Base-by-base conservation (phyloP, 1,284 basidiomycete genomes). In the Hymenochaete sp. region DNA sequence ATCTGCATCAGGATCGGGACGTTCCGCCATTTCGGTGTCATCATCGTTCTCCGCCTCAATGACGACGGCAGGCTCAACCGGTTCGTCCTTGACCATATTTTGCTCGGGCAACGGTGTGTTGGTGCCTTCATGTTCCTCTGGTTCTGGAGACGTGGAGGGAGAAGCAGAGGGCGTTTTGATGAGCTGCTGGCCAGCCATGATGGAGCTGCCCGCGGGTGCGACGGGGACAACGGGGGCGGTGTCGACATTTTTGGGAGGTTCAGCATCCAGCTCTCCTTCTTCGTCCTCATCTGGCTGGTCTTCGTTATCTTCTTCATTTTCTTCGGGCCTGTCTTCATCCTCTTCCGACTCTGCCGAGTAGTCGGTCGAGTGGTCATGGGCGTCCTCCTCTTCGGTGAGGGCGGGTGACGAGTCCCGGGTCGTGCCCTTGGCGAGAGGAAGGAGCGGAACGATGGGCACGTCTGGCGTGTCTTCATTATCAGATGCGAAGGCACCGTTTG, bases 111-210 rank as follows among this genome's bases (percentile, higher is more conserved):
- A 6, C 10, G 48, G 55, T 29, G 57, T 51, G 29, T 49, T 52
- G 29, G 38, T 45, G 29, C 32, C 36, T 32, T 38, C 39, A 26
- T 44, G 25, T 35, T 52, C 47, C 13, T 55, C 54, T 6, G 55
- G 61, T 19, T 57, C 59, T 24, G 69, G 70, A 9, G 70, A 67
- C 0, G 67, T 65, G 9, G 71, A 70, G 32, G 65, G 57, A 1
- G 65, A 75, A 3, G 59, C 56, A 3, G 64, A 58, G 0, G 65
- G 65, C 16, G 68, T 62, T n/a, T 62, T 61, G 19, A 73, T 56
- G 38, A 72, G 59, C 16, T 60, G 56, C 2, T 68, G 63, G n/a
- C 68, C 68, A 2, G 69, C 72, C 67, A 73, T 73, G 45, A 75
- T 74, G 7, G 71, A 73, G 5, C 68, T 68, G 10, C 67, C 64